Evolutionary conservation across 805 yeast genomes (phyloP).

Genomic region (Candida arabinofermentans): DNA sequence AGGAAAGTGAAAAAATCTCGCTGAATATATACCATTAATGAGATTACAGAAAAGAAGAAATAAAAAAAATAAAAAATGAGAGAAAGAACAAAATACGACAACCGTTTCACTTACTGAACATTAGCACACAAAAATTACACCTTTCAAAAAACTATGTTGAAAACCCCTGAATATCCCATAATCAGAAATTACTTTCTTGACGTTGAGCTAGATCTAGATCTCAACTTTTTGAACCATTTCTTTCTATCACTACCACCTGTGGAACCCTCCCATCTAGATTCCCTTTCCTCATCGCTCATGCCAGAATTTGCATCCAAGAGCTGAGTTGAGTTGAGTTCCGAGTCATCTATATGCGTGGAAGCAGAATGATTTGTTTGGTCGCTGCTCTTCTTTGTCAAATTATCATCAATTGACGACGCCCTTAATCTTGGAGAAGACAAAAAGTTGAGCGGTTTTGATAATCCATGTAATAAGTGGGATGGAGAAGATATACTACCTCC

Average conservation of each 20-base stretch:
- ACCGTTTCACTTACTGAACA: neutral
- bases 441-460: constrained; percentile 14
- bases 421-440: constrained; percentile 13
- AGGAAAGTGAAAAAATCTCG: too few species aligned
- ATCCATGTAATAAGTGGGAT: constrained; percentile 7
- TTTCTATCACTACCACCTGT: constrained; percentile 17
- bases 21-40: too few species aligned
- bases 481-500: neutral
- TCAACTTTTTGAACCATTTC: constrained; percentile 44
- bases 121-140: neutral
- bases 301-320: constrained; percentile 1
- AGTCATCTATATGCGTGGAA: neutral
- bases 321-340: neutral
- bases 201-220: constrained; percentile 28
- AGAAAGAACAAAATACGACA: neutral
- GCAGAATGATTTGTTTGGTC: neutral
- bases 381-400: neutral
- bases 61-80: neutral
- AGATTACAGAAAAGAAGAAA: constrained; percentile 4
- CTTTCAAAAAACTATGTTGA: neutral
- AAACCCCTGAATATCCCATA: neutral
- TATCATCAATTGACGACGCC: constrained; percentile 12
- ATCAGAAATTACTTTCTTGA: constrained; percentile 13
- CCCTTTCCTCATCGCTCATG: constrained; percentile 24
- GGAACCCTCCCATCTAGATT: constrained; percentile 25